Evolutionary conservation across 345 rosid genomes (phyloP), one percentile per base, ranked within the genome.

Genomic region (Cardiospermum halicacabum): DNA sequence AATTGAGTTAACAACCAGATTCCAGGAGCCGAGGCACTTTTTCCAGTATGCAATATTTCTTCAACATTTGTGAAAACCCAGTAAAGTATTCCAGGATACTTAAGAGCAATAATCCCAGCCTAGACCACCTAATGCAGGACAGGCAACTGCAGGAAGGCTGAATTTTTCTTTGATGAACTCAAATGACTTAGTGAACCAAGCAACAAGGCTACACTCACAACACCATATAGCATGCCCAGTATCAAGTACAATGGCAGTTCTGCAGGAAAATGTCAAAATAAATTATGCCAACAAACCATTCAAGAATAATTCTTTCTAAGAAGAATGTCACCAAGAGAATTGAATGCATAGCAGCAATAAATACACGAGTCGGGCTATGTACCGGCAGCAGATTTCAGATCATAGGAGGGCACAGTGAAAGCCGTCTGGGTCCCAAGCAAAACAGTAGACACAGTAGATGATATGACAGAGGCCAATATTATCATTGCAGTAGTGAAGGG

Each of bases 61-160:
- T 93, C 96, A 53, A 93, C 98, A 79, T 93, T 93, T 56, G 97
- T 93, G 78, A 93, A 93, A 56, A 97, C 98, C 98, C 98, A 90
- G 65, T 90, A 90, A 56, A 93, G 76, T 70, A 93, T 82, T 78
- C 98, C 98, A 45, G 98, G 98, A 80, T 93, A 93, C 72, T 81
- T 93, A 39, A 93, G 96, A 69, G 98, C 98, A 74, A 93, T 90
- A 43, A 93, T 69, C 26, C 98, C 98, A 66, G 97, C 95, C 98
- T 78, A 93, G 78, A 72, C 98, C 95, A 60, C 98, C 98, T 74
- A 93, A 69, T 68, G 98, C 98, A 61, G 98, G 98, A 68, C 97
- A 93, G 16, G 87, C 92, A 72, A 93, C 89, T 64, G 94, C 62
- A 60, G 97, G 97, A 77, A 86, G 88, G 66, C 92, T 87, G 74